Percentiles rank a stretch among this genome's conserved stretches.
These are phyloP conservation scores for Trichoderma sp. DNA, from an alignment of 2,329 filamentous ascomycete species.

Conservation along the genomic window DNA sequence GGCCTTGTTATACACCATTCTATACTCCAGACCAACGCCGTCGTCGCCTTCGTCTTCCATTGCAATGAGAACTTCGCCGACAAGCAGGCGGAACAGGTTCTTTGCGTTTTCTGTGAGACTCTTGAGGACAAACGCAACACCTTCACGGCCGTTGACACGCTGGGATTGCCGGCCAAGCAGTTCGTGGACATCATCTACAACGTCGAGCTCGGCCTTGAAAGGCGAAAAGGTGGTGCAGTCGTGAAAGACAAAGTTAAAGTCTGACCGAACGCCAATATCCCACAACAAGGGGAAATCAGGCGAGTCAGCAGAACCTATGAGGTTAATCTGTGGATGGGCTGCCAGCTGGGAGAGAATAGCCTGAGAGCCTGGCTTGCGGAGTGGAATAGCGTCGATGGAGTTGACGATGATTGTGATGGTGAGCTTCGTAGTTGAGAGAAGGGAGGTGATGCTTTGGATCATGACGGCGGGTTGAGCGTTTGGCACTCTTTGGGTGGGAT, in stretches of 20 bases:
- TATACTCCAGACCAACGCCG: conserved; percentile 78
- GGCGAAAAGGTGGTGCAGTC: conserved; percentile 87
- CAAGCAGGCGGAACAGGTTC: conserved; percentile 78
- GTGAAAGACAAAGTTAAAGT: conserved; percentile 86
- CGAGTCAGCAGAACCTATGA: conserved; percentile 82
- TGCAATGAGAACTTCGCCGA: conserved; percentile 77
- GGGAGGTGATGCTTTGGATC: conserved; percentile 62
- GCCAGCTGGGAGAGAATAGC: conserved; percentile 73
- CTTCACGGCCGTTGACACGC: conserved; percentile 83
- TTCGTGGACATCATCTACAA: conserved; percentile 87
- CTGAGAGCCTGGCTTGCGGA: conserved; percentile 71
- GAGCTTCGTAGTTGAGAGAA: conserved; percentile 47
- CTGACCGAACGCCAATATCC: conserved; percentile 80
- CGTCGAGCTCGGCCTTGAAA: conserved; percentile 70
- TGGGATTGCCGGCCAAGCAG: conserved; percentile 78
- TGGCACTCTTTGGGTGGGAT: conserved; percentile 46
- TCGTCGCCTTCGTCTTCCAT: conserved; percentile 59
- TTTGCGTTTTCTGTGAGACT: conserved; percentile 90
- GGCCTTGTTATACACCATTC: conserved; percentile 89
- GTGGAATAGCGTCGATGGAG: conserved; percentile 76
- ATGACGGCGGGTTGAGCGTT: conserved; percentile 67
- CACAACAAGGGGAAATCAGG: conserved; percentile 85
- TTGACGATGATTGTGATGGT: conserved; percentile 72
- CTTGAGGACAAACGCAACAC: conserved; percentile 85
- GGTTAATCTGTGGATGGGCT: conserved; percentile 65